Conservation (phyloP, 345 rosid species). For the Aquilaria sinensis region DNA sequence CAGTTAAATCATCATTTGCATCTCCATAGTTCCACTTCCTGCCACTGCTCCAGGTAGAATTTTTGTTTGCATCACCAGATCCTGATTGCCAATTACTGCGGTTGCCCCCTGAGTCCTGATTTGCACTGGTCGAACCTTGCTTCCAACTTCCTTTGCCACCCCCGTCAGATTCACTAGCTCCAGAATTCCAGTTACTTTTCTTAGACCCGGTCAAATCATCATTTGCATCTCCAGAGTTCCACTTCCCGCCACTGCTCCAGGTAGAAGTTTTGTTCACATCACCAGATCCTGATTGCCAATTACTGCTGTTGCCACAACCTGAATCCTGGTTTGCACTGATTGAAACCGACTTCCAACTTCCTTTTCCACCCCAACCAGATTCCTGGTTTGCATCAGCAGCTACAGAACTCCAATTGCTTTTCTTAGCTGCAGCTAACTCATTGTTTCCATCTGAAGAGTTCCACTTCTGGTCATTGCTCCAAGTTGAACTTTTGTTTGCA, state of each 20-base stretch:
- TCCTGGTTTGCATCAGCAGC: conserved; percentile 11
- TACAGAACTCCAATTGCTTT: conserved; percentile 4
- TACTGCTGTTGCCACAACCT: conserved; percentile 3
- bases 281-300: conserved; percentile 9
- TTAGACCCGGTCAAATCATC: conserved; percentile 5
- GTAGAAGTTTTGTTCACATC: conserved; percentile 21
- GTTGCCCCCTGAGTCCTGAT: conserved; percentile 14
- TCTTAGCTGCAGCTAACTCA: conserved; percentile 4
- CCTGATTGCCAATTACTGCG: conserved; percentile 6
- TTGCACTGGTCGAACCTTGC: conserved; percentile 16
- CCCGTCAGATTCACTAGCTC: conserved; percentile 6
- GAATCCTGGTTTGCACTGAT: conserved; percentile 8
- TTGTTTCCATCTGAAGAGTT: conserved; percentile 3
- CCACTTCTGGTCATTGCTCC: conserved; percentile 5
- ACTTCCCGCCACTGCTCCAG: conserved; percentile 14
- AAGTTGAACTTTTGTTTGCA: conserved; percentile 10
- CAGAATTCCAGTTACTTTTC: conserved; percentile 2
- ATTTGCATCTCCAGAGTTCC: conserved; percentile 6
- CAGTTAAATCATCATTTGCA: neutral
- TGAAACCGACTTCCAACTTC: conserved; percentile 5
- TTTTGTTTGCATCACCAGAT: conserved; percentile 19
- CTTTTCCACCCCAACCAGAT: conserved; percentile 12
- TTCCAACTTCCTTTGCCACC: conserved; percentile 24
- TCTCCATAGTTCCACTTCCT: conserved; percentile 13
- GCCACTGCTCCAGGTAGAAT: conserved; percentile 12